phyloP scores from a whole-genome alignment of 208 protist species.

The Crithidia sp. region DNA sequence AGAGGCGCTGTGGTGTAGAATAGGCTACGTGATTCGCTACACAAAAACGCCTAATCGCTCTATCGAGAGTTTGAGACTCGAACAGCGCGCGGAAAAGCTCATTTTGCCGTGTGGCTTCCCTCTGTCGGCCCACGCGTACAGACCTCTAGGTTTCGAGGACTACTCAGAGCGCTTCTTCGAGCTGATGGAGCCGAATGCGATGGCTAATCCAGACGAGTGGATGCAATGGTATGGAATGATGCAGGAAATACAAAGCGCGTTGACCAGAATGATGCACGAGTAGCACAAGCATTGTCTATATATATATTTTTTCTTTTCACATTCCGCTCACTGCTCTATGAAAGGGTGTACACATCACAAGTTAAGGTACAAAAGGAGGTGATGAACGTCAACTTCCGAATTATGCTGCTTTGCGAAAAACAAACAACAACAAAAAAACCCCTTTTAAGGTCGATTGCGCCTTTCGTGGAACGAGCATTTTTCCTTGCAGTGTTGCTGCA shows the following conservation, averaged over 20 bases:
- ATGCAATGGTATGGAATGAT: slow-evolving; percentile 78
- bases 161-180: slow-evolving; percentile 81
- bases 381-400: background rate
- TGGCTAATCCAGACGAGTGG: slow-evolving; percentile 65
- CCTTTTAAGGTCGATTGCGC: too few relatives aligned
- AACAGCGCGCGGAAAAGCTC: slow-evolving; percentile 26
- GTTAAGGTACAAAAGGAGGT: too few relatives aligned
- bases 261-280: slow-evolving; percentile 14
- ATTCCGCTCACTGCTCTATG: too few relatives aligned
- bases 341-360: too few relatives aligned
- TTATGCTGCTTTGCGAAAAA: background rate
- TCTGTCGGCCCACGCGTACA: slow-evolving; percentile 51
- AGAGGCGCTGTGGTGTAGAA: slow-evolving; percentile 64
- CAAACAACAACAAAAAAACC: too few relatives aligned
- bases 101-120: slow-evolving; percentile 65
- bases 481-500: too few relatives aligned
- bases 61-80: slow-evolving; percentile 20
- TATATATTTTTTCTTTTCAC: background rate
- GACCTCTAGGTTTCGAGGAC: slow-evolving; percentile 70
- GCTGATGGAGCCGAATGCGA: slow-evolving; percentile 72
- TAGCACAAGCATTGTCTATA: background rate
- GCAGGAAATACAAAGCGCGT: slow-evolving; percentile 33
- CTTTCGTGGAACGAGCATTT: too few relatives aligned
- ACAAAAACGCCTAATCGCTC: slow-evolving; percentile 36
- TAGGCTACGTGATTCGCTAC: slow-evolving; percentile 84